Evolutionary conservation across 2,329 filamentous ascomycete genomes (phyloP).

Genomic region (Scedosporium aurantiacum): DNA sequence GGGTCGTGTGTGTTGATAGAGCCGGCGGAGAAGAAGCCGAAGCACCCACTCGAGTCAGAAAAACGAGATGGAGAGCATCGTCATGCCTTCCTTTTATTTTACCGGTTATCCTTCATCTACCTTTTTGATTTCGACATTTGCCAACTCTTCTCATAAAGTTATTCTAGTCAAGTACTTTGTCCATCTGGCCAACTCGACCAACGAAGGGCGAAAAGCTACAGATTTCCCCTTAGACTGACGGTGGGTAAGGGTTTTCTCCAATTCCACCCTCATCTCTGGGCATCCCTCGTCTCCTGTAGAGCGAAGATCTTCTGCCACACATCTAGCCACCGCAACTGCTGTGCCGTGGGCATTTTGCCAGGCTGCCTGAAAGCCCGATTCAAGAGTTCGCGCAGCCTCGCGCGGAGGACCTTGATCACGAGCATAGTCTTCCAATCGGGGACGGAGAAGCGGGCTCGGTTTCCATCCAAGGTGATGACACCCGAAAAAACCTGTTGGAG

Average conservation of each 20-base stretch:
- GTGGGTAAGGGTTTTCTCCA: background rate
- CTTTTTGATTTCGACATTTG: too few relatives aligned
- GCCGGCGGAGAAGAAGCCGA: too few relatives aligned
- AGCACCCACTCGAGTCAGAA: too few relatives aligned
- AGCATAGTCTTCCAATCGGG: constrained; percentile 85
- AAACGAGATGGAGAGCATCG: too few relatives aligned
- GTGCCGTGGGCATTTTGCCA: constrained; percentile 49
- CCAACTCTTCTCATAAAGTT: too few relatives aligned
- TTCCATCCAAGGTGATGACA: constrained; percentile 76
- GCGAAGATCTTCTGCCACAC: constrained; percentile 60
- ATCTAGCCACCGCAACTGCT: constrained; percentile 64
- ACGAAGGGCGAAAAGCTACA: too few relatives aligned
- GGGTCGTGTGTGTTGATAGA: too few relatives aligned
- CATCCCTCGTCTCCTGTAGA: background rate
- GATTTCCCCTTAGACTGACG: too few relatives aligned
- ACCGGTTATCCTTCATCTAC: too few relatives aligned
- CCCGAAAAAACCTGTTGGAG: constrained; percentile 64
- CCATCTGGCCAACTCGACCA: too few relatives aligned
- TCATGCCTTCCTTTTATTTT: too few relatives aligned
- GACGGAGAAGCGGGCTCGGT: constrained; percentile 72
- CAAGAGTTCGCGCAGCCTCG: constrained; percentile 64
- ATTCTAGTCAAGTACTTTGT: too few relatives aligned
- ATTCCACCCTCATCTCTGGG: background rate
- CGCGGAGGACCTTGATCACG: constrained; percentile 71
- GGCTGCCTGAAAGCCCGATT: constrained; percentile 58